phyloP scores from a whole-genome alignment of 2,329 filamentous ascomycete species.

The Aspergillus eucalypticola region DNA sequence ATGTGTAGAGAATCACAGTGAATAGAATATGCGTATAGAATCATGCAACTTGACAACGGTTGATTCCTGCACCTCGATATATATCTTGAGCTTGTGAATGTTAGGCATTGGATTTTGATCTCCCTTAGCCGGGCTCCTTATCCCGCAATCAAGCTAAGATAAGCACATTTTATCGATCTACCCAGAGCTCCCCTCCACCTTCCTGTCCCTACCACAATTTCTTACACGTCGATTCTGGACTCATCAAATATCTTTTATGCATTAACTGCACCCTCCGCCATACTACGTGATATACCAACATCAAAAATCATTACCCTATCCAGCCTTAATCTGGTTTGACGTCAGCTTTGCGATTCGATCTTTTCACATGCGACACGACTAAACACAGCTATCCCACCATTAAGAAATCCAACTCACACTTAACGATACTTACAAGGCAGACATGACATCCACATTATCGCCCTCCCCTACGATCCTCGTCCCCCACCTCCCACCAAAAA shows the following conservation, averaged over 20 bases:
- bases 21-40: background rate
- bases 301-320: background rate
- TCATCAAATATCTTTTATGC: too few species aligned
- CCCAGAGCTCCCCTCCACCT: background rate
- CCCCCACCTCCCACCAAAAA: conserved; percentile 47
- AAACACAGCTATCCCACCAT: background rate
- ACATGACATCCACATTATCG: background rate
- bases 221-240: background rate
- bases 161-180: background rate
- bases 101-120: background rate
- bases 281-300: background rate
- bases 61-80: too few species aligned
- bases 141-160: background rate
- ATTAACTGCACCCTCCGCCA: too few species aligned
- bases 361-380: background rate
- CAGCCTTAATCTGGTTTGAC: background rate
- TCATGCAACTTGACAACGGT: too few species aligned
- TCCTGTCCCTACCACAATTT: background rate
- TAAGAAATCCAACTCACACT: background rate
- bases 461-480: conserved; percentile 43
- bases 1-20: background rate
- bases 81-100: background rate
- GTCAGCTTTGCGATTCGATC: conserved; percentile 1
- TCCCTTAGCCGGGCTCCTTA: background rate
- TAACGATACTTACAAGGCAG: background rate